A percentile compares a stretch with the other conserved stretches of the same genome.
These are phyloP conservation scores for Nicotiana noctiflora DNA, from an alignment of 257 asterid species.

Conservation along the genomic window DNA sequence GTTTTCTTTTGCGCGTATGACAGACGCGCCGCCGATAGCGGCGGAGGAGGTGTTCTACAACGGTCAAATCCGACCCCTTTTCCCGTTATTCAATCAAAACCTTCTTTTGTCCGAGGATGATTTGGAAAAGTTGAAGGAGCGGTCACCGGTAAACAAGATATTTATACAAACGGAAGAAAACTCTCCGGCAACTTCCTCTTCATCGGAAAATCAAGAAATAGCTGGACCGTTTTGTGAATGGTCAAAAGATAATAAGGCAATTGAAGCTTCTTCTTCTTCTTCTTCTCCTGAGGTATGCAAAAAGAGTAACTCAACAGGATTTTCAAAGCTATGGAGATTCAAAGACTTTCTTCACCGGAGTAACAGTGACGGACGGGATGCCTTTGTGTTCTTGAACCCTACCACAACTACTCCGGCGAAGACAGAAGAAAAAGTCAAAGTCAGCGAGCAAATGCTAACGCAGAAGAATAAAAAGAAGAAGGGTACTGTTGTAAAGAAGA, in stretches of 20 bases:
- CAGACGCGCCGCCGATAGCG: constrained; percentile 45
- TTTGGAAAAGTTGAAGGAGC: constrained; percentile 17
- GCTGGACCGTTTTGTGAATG: constrained; percentile 40
- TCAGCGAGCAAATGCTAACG: background rate
- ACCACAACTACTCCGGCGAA: constrained; percentile 9
- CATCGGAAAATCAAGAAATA: constrained; percentile 16
- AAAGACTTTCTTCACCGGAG: constrained; percentile 52
- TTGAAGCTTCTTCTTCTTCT: constrained; percentile 10
- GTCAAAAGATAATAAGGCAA: constrained; percentile 41
- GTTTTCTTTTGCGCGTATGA: constrained; percentile 54
- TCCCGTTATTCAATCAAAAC: constrained; percentile 55
- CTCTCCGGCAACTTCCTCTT: constrained; percentile 4
- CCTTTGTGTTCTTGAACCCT: constrained; percentile 65
- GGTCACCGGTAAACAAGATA: constrained; percentile 49
- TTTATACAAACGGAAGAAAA: constrained; percentile 34
- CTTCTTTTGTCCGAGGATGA: constrained; percentile 32
- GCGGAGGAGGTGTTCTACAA: constrained; percentile 75
- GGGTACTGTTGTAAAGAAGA: constrained; percentile 15
- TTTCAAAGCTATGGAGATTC: constrained; percentile 60
- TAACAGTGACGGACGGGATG: constrained; percentile 82
- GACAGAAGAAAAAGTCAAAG: constrained; percentile 11
- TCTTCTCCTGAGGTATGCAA: constrained; percentile 35
- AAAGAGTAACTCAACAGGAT: constrained; percentile 74
- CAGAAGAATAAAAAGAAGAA: constrained; percentile 14
- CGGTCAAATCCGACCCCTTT: constrained; percentile 79